phyloP scores from a whole-genome alignment of 2,329 filamentous ascomycete genomes.

The Aspergillaceae sp. region DNA sequence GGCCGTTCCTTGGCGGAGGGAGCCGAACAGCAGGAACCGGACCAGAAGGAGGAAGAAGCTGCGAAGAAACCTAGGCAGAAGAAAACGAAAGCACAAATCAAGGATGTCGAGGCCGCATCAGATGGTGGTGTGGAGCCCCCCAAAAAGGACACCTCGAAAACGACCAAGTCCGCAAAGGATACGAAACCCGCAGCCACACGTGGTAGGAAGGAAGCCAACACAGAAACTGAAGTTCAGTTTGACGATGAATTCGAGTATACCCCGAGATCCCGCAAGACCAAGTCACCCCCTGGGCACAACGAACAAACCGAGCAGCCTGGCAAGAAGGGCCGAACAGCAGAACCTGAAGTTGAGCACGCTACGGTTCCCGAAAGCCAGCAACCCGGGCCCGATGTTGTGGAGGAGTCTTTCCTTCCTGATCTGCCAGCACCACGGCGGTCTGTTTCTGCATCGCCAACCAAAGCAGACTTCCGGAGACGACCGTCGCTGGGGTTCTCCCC shows the following conservation, averaged over 20 bases:
- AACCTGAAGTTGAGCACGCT: slow-evolving; percentile 9
- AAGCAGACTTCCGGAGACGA: slow-evolving; percentile 12
- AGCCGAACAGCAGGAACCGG: slow-evolving; percentile 17
- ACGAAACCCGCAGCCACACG: slow-evolving; percentile 14
- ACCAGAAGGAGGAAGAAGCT: slow-evolving; percentile 34
- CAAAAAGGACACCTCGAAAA: slow-evolving; percentile 8
- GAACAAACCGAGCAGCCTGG: slow-evolving; percentile 15
- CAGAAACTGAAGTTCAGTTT: slow-evolving; percentile 20
- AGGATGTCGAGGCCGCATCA: slow-evolving; percentile 4
- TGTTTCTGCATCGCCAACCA: slow-evolving; percentile 26
- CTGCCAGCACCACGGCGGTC: slow-evolving; percentile 13
- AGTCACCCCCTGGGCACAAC: not conserved
- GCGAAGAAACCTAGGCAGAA: slow-evolving; percentile 15
- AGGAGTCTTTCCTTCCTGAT: slow-evolving; percentile 23
- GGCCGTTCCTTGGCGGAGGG: slow-evolving; percentile 19
- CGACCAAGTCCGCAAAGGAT: slow-evolving; percentile 12
- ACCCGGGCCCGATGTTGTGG: slow-evolving; percentile 23
- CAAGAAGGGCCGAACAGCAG: slow-evolving; percentile 6
- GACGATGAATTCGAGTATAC: slow-evolving; percentile 38
- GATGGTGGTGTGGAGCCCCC: slow-evolving; percentile 20
- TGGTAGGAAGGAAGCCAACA: slow-evolving; percentile 16
- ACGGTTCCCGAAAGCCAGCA: slow-evolving; percentile 22
- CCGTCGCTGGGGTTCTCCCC: slow-evolving; percentile 21
- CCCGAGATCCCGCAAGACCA: slow-evolving; percentile 19
- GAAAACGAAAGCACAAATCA: slow-evolving; percentile 13